Base-by-base conservation (phyloP, 2,329 filamentous ascomycete genomes). In the Penicillium nordicum region DNA sequence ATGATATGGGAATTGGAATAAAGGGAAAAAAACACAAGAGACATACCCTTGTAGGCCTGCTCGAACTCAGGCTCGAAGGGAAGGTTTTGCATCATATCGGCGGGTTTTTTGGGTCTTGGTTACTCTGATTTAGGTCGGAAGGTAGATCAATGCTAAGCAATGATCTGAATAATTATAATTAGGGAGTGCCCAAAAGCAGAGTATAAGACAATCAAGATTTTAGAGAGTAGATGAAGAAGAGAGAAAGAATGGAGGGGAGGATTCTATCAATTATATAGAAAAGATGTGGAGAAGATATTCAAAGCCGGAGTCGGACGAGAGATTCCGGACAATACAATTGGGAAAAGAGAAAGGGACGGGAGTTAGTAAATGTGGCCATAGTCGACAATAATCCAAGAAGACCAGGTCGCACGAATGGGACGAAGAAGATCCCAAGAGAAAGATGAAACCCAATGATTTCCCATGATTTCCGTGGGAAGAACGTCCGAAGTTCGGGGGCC, bases 31-130 rank as follows among this genome's bases (percentile, higher is more conserved):
- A 47, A 29, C 53, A 45, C 4, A 9, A 32, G 14, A 44, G 53
- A 74, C 82, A 72, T 80, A 95, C 91, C 91, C 77, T 92, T 90
- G 86, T 96, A 96, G 72, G 93, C 93, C 85, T 97, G 93, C 86
- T 97, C 87, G 82, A 97, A 97, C 82, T 99, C 93, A 72, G 94
- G 93, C 85, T 97, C 93, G 63, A 81, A 80, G 50, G 90, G 86
- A 71, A 94, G 83, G 82, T 94, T 88, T 66, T 92, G 89, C 90
- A 95, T 94, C 65, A 65, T 81, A 66, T 53, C 55, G 51, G 44
- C 50, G 23, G 29, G 16, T 56, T 49, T 49, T 49, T 55, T 54
- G 14, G 29, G 32, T 42, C 54, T 45, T 30, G 47, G 42, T 61
- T 53, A 52, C 50, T 60, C 25, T 37, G 36, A 18, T 44, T 45